Base-by-base conservation (phyloP, 2,329 filamentous ascomycete genomes). In the Arachnopeziza araneosa region DNA sequence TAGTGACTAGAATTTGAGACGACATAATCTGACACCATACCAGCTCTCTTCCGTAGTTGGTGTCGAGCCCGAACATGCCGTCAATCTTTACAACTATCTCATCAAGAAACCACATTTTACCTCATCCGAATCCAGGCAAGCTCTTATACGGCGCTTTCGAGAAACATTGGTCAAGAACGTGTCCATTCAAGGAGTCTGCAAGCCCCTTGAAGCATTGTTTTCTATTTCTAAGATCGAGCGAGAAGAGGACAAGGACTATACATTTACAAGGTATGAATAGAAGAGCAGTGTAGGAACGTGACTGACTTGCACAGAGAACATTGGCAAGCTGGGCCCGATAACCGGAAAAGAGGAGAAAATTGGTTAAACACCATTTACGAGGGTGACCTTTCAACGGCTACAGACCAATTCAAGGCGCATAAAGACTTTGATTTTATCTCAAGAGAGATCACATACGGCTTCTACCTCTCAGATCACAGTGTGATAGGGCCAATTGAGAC, bases 161-260 rank as follows among this genome's bases (percentile, higher is more conserved):
- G 85, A 88, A 70, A 79, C 78, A 0, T 74, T 88, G 14, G 71
- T 88, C 60, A 87, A 88, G 71, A 73, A 78, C n/a, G 76, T 84
- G 12, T 75, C 76, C 14, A 74, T 87, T 1, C 77, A 85, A 19
- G 85, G 85, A 0, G 82, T 87, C 0, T 85, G 82, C 70, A 87
- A 85, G 67, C 83, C 84, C 8, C 71, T 88, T 4, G 83, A 86
- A 66, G 63, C 64, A 23, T 36, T 70, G 32, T 62, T 68, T 51
- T 62, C 60, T 17, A 65, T 70, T 23, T 49, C 59, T 24, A 60
- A 68, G 50, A 53, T 71, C 49, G 61, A 73, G 53, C 48, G 60
- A 50, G 60, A 63, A 0, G 83, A 86, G 68, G 85, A 88, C 65
- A 80, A 78, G 56, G 85, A 88, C 65, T 81, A 63, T 54, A 64